Evolutionary conservation across 306 rosid species (phyloP).

Genomic region (Delonix regia): DNA sequence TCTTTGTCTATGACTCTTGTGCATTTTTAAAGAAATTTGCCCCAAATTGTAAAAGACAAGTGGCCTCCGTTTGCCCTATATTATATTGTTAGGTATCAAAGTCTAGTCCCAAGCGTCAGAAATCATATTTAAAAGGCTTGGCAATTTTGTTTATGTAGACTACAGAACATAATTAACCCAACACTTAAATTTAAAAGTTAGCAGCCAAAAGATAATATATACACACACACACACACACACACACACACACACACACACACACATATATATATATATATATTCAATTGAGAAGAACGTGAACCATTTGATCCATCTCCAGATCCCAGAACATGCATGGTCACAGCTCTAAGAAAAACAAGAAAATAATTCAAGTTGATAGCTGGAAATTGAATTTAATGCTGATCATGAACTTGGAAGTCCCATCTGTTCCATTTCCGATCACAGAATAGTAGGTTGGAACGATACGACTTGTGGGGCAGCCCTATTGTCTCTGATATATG

Average conservation of each 20-base stretch:
- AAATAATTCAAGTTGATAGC: conserved; percentile 36
- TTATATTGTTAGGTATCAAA: conserved; percentile 18
- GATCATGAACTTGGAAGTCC: conserved; percentile 49
- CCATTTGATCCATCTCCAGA: conserved; percentile 44
- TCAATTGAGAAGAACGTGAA: conserved; percentile 46
- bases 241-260: too few relatives aligned
- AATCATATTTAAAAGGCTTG: background rate
- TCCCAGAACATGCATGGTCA: conserved; percentile 36
- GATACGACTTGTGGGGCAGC: conserved; percentile 45
- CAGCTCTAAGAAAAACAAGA: conserved; percentile 35
- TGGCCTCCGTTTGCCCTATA: conserved; percentile 32
- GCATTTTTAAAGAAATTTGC: conserved; percentile 19
- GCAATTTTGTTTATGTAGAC: background rate
- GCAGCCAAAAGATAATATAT: conserved; percentile 10
- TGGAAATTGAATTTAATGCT: conserved; percentile 45
- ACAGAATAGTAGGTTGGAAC: conserved; percentile 54
- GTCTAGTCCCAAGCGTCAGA: conserved; percentile 10
- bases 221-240: too few relatives aligned
- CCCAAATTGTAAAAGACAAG: conserved; percentile 37
- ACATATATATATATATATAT: background rate
- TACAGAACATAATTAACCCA: background rate
- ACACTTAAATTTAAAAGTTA: background rate
- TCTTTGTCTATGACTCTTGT: conserved; percentile 28
- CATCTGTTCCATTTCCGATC: conserved; percentile 55
- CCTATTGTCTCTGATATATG: conserved; percentile 35